Percentiles rank a stretch among this genome's conserved stretches.
Conservation (phyloP, 805 yeast species). For the Cyberlindnera maclurae region DNA sequence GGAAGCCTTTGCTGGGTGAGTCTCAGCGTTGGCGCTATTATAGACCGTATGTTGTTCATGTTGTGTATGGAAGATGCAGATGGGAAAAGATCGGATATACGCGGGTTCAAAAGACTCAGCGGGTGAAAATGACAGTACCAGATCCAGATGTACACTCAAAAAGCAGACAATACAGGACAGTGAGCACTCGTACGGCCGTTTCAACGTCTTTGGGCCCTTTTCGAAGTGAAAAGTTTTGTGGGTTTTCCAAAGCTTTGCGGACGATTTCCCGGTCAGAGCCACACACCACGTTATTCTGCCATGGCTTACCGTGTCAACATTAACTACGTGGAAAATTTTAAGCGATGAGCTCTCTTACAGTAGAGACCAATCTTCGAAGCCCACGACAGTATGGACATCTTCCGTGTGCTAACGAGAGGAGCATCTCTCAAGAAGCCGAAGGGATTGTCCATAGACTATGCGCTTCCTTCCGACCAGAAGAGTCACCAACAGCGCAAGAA, state of each 20-base stretch:
- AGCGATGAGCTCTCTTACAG: slow-evolving; percentile 2
- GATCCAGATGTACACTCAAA: too few relatives aligned
- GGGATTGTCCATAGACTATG: slow-evolving; percentile 20
- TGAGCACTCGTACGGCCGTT: too few relatives aligned
- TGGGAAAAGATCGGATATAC: too few relatives aligned
- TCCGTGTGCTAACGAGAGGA: slow-evolving; percentile 78
- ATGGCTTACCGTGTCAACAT: background rate
- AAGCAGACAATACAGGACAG: too few relatives aligned
- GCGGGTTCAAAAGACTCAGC: too few relatives aligned
- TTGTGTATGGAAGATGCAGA: too few relatives aligned
- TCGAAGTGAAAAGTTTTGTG: background rate
- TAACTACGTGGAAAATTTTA: slow-evolving; percentile 1
- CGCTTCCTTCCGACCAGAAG: slow-evolving; percentile 24
- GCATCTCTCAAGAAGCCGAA: slow-evolving; percentile 63
- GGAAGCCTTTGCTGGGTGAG: background rate
- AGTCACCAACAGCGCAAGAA: slow-evolving; percentile 24
- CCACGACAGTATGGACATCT: slow-evolving; percentile 67
- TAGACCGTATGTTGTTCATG: slow-evolving; percentile 9
- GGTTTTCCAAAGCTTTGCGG: background rate
- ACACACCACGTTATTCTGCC: background rate
- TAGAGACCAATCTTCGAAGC: background rate
- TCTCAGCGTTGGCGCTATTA: slow-evolving; percentile 1
- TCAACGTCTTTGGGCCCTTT: too few relatives aligned
- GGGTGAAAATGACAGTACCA: too few relatives aligned
- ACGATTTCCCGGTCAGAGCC: background rate